Base-by-base conservation (phyloP, 2,329 filamentous ascomycete species). In the Talaromyces piceae region DNA sequence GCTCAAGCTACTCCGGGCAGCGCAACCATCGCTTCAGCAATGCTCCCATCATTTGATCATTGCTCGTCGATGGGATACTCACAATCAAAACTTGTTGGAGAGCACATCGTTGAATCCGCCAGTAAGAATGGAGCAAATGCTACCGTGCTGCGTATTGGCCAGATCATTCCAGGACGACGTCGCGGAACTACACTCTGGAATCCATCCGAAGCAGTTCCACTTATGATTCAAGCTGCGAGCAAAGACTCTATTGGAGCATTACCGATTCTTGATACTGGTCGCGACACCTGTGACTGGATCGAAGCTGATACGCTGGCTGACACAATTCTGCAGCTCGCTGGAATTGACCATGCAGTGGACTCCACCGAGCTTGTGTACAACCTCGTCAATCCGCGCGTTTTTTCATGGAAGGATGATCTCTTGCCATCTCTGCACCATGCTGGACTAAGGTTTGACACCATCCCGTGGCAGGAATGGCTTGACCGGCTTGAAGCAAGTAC, bases 181-280 rank as follows among this genome's bases (percentile, higher is more conserved):
- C 66, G 65, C 1, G 61, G 61, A 37, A 60, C 57, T 23, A 64
- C 64, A 1, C 49, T 65, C 4, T 69, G 66, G 66, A 68, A 67
- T 47, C 63, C 66, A 45, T 59, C 49, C 0, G 66, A 69, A 43
- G 63, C 63, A 1, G 47, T 67, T 0, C 66, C 66, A 2, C 48
- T 67, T 5, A 61, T 69, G 57, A 59, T 69, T 2, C 60, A 63
- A 2, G 68, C 63, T 5, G 62, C 63, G 1, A 41, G 64, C 45
- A 63, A 45, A 28, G 43, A 45, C 28, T 45, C 61, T 0, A 41
- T 67, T 1, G 54, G 59, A 4, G 57, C 54, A 5, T 54, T 68
- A 0, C 66, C 65, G 0, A 52, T 53, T 0, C 33, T 67, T 5
- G 45, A 59, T 45, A 45, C 43, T 30, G 43, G 43, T 23, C 43